Conservation (phyloP, 2,329 filamentous ascomycete species). For the Colletotrichum ledebouriae region DNA sequence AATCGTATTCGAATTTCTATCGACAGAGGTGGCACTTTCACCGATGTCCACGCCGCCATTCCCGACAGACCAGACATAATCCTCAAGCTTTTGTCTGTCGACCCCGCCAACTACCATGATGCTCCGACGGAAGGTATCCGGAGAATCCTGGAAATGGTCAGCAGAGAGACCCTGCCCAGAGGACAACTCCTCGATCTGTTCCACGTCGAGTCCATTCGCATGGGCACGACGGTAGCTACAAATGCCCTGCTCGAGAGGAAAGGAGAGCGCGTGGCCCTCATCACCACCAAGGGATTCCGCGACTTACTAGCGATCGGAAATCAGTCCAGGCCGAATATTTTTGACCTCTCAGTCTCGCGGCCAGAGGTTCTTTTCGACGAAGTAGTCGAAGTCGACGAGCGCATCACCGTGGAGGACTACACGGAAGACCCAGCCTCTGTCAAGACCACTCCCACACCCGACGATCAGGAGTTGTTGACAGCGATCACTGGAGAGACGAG, state of each 20-base stretch:
- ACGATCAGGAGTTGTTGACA: slow-evolving; percentile 66
- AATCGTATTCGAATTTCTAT: slow-evolving; percentile 50
- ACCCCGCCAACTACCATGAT: slow-evolving; percentile 78
- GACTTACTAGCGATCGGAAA: slow-evolving; percentile 81
- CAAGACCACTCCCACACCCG: slow-evolving; percentile 54
- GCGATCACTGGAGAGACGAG: slow-evolving; percentile 78
- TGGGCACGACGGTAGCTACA: slow-evolving; percentile 86
- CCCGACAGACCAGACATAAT: slow-evolving; percentile 75
- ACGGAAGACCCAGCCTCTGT: slow-evolving; percentile 75
- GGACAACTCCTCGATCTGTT: slow-evolving; percentile 52
- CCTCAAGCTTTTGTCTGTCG: slow-evolving; percentile 80
- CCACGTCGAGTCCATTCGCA: slow-evolving; percentile 74
- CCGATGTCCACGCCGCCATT: slow-evolving; percentile 77
- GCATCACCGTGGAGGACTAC: slow-evolving; percentile 80
- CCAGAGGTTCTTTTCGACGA: slow-evolving; percentile 77
- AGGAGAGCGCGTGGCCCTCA: slow-evolving; percentile 77
- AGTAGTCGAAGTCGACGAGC: slow-evolving; percentile 81
- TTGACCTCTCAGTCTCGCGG: slow-evolving; percentile 77
- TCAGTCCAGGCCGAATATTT: slow-evolving; percentile 79
- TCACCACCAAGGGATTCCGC: slow-evolving; percentile 80
- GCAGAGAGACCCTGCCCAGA: slow-evolving; percentile 50
- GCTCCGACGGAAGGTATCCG: slow-evolving; percentile 81
- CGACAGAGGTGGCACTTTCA: slow-evolving; percentile 69
- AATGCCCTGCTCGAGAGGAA: slow-evolving; percentile 83
- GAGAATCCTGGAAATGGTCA: slow-evolving; percentile 53